A percentile compares a stretch with the other conserved stretches of the same genome.
These are phyloP conservation scores for Aspergillus brunneoviolaceus DNA, from an alignment of 2,329 filamentous ascomycete genomes.

Conservation along the genomic window DNA sequence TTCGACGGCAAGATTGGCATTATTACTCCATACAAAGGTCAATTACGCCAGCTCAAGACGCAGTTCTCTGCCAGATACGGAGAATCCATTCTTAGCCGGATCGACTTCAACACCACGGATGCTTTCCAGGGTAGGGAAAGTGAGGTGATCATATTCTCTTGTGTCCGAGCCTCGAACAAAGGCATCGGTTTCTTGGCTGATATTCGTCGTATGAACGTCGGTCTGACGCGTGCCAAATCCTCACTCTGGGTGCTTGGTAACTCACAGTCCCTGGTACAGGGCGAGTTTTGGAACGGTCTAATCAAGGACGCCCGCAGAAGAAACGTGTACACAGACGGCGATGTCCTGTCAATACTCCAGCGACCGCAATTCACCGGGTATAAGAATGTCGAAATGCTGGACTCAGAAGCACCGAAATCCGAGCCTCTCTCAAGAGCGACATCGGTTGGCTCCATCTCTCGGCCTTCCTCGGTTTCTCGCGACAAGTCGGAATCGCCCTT, in stretches of 20 bases:
- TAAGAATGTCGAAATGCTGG: constrained; percentile 46
- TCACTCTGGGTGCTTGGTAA: constrained; percentile 96
- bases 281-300: constrained; percentile 85
- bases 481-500: constrained; percentile 20
- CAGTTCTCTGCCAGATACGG: constrained; percentile 74
- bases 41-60: constrained; percentile 74
- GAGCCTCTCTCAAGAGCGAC: constrained; percentile 16
- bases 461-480: constrained; percentile 32
- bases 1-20: constrained; percentile 86
- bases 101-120: constrained; percentile 99
- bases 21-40: constrained; percentile 97
- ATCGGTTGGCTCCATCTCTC: constrained; percentile 28
- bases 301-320: constrained; percentile 77
- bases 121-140: constrained; percentile 96
- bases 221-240: constrained; percentile 92
- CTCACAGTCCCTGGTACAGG: constrained; percentile 78
- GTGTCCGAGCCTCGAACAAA: constrained; percentile 86
- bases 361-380: constrained; percentile 52
- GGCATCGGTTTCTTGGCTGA: constrained; percentile 98
- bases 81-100: constrained; percentile 68
- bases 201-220: constrained; percentile 98
- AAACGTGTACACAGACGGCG: constrained; percentile 72
- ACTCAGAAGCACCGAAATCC: constrained; percentile 25
- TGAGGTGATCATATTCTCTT: constrained; percentile 98
- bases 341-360: constrained; percentile 56